phyloP scores from a whole-genome alignment of 805 yeast species.

The Candida succiphila region DNA sequence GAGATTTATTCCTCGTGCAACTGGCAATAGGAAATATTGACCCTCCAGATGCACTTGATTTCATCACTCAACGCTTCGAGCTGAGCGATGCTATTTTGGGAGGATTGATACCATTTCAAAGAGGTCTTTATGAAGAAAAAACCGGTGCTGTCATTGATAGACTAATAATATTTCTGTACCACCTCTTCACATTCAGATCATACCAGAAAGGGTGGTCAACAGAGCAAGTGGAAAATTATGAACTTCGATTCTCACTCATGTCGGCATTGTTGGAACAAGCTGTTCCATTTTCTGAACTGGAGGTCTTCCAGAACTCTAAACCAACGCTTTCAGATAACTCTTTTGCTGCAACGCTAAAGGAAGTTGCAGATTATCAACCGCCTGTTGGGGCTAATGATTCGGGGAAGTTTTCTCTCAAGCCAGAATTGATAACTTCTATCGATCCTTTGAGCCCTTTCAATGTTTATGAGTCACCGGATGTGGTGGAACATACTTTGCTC shows the following conservation, averaged over 20 bases:
- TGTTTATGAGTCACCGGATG: slow-evolving; percentile 23
- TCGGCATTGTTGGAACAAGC: no score
- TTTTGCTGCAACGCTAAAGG: slow-evolving; percentile 42
- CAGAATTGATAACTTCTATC: slow-evolving; percentile 29
- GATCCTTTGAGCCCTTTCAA: slow-evolving; percentile 51
- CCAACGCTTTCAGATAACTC: no score
- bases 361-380: slow-evolving; percentile 49
- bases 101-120: no score
- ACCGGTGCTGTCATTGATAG: slow-evolving; percentile 32
- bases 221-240: no score
- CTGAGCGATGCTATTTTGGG: no score
- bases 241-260: no score
- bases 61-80: no score
- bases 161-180: slow-evolving; percentile 33
- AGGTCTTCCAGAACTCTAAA: no score
- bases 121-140: no score
- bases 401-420: slow-evolving; percentile 56
- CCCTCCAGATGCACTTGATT: slow-evolving; percentile 24
- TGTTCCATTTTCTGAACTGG: no score
- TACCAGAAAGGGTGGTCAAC: no score
- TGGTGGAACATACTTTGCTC: slow-evolving; percentile 36
- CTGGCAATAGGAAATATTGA: slow-evolving; percentile 17
- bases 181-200: slow-evolving; percentile 28
- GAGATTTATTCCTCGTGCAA: slow-evolving; percentile 39
- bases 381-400: slow-evolving; percentile 60